Percentiles rank a stretch among this genome's conserved stretches.
phyloP scores from a whole-genome alignment of 2,329 filamentous ascomycete genomes.

The Phialemonium atrogriseum region DNA sequence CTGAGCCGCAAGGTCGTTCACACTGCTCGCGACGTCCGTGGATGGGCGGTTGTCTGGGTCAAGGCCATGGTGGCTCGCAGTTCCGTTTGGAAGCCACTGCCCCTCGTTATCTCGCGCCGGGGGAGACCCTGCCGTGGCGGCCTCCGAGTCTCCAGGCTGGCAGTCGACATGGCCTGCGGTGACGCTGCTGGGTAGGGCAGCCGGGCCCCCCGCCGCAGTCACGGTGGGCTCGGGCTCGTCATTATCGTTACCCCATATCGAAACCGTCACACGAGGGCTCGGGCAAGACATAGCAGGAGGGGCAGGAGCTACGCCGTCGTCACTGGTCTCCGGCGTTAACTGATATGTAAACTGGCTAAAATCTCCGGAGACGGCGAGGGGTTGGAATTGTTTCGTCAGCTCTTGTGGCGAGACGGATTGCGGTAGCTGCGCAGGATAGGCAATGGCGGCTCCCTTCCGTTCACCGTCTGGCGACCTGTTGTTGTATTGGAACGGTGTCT shows the following conservation, averaged over 20 bases:
- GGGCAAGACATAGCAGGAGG: conserved; percentile 33
- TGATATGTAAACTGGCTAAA: conserved; percentile 25
- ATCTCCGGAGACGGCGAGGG: conserved; percentile 19
- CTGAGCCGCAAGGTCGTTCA: conserved; percentile 37
- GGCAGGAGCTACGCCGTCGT: conserved; percentile 34
- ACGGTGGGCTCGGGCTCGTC: conserved; percentile 10
- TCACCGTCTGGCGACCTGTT: conserved; percentile 32
- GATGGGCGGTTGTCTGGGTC: conserved; percentile 36
- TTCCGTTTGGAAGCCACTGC: conserved; percentile 29
- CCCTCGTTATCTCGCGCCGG: conserved; percentile 31
- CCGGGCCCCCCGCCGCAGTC: conserved; percentile 4
- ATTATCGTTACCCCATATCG: conserved; percentile 41
- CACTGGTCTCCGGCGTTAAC: conserved; percentile 42
- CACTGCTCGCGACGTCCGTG: conserved; percentile 32
- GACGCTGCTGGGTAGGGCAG: not conserved
- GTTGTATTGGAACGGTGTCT: conserved; percentile 40
- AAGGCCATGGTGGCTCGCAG: conserved; percentile 35
- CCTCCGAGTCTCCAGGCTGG: too few relatives aligned
- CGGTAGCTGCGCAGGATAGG: conserved; percentile 15
- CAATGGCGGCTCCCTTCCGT: conserved; percentile 16
- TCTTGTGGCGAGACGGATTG: conserved; percentile 33
- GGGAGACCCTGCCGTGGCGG: conserved; percentile 10
- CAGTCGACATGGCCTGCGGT: conserved; percentile 3
- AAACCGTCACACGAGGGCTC: conserved; percentile 49
- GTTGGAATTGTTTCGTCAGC: conserved; percentile 30